Percentiles rank a stretch among this genome's conserved stretches.
Conservation (phyloP, 2,329 filamentous ascomycete genomes). For the Aspergillus sp. region DNA sequence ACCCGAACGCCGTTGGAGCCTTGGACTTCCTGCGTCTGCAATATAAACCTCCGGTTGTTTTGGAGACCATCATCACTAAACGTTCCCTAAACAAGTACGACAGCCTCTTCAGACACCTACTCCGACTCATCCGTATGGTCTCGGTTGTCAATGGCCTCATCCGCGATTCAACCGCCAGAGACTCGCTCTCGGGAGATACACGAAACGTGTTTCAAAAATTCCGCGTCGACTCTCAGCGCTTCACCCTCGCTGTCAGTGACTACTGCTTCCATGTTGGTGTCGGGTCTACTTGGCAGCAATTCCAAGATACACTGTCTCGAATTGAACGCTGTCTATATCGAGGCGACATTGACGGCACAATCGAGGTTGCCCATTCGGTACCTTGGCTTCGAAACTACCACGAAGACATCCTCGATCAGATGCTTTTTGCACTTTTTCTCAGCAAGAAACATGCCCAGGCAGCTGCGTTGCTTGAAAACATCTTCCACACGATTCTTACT, state of each 20-base stretch:
- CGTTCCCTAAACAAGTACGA: slow-evolving; percentile 71
- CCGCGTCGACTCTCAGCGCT: slow-evolving; percentile 67
- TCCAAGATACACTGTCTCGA: slow-evolving; percentile 55
- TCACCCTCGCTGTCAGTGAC: slow-evolving; percentile 60
- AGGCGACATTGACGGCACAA: slow-evolving; percentile 36
- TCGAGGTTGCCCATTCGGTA: slow-evolving; percentile 50
- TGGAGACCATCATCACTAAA: slow-evolving; percentile 65
- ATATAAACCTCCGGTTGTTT: slow-evolving; percentile 64
- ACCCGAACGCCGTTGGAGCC: slow-evolving; percentile 73
- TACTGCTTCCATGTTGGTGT: slow-evolving; percentile 79
- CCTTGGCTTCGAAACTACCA: slow-evolving; percentile 60
- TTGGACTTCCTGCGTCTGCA: slow-evolving; percentile 87
- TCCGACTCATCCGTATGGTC: slow-evolving; percentile 69
- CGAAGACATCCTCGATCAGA: slow-evolving; percentile 62
- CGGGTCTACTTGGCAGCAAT: slow-evolving; percentile 59
- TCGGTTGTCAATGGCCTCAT: slow-evolving; percentile 62
- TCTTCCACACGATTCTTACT: slow-evolving; percentile 61
- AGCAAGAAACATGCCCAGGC: slow-evolving; percentile 66
- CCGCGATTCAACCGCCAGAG: slow-evolving; percentile 42
- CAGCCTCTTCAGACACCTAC: slow-evolving; percentile 66
- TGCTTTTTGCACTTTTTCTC: slow-evolving; percentile 64
- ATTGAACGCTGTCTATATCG: slow-evolving; percentile 50
- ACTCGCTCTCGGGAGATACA: slow-evolving; percentile 23
- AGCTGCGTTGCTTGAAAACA: slow-evolving; percentile 63
- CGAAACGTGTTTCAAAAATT: slow-evolving; percentile 50